Base-by-base conservation (phyloP, 2,329 filamentous ascomycete genomes). In the Diaporthe australafricana region DNA sequence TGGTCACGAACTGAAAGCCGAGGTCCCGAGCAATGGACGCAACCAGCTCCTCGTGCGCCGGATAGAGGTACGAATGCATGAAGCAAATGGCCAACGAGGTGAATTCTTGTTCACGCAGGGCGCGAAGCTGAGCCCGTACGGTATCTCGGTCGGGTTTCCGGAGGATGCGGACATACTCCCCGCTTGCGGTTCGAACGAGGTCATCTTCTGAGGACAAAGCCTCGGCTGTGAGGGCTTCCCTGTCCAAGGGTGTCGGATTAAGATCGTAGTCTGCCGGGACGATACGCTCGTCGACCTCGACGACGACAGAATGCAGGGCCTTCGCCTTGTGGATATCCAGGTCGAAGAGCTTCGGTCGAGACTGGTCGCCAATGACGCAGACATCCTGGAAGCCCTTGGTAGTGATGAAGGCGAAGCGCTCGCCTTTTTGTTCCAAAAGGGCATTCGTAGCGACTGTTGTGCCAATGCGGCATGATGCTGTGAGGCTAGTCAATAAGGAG, bases 51-150 rank as follows among this genome's bases (percentile, higher is more conserved):
- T 85, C 83, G 73, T 93, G 91, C 38, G 87, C 85, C 4, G 90
- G 90, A 76, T 89, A 93, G 2, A 90, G 91, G 77, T 95, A 95
- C 11, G 91, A 91, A 77, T 95, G 93, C 85, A 94, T 92, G 70
- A 94, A 83, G 72, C 90, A 92, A 2, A 95, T 89, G 4, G 83
- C 84, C 0, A 85, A 66, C 20, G 79, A 82, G 12, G 78, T 52
- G 73, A 91, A 84, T 0, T 90, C 90, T 42, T 68, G 72, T 9
- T 68, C 66, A 66, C 62, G 70, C 5, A 74, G 47, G 2, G 52
- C 52, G 22, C 62, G 60, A 27, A 74, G 55, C 5, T 70, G 70
- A 14, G 14, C 9, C 47, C 32, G 25, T 12, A 74, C 62, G 6
- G 53, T 60, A 35, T 55, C 30, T 17, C 63, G 52, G 42, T 72